Base-by-base conservation (phyloP, 345 rosid genomes). In the Arabis hirsuta region DNA sequence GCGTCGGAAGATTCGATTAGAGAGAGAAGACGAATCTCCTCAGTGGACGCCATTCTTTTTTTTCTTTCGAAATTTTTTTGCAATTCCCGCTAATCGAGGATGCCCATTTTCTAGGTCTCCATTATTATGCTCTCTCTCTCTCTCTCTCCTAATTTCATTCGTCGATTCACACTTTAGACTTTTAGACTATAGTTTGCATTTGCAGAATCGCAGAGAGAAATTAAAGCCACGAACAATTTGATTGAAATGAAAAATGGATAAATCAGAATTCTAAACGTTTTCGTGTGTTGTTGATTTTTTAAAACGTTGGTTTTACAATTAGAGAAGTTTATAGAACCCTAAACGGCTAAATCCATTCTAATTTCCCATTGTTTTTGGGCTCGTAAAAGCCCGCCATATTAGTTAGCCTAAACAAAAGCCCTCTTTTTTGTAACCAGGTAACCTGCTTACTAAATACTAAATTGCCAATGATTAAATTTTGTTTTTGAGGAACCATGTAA, bases 21-120 rank as follows among this genome's bases (percentile, higher is more conserved):
- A 41, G 82, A 76, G 77, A 86, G 85, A 53, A 78, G 81, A 20
- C 84, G 66, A 10, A 81, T 34, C 70, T 86, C 92, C 1, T 79
- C 64, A 16, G 27, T 39, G 20, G 96, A 55, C 62, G 86, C 81
- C 97, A 88, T 90, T 53, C 9, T n/a, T 45, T 32, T 16, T 56
- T 72, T 77, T 72, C 48, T 50, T 50, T 52, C 3, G 74, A 50
- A 27, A 12, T 8, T 34, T 3, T 10, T 14, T 55, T 31, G 43
- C 19, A 45, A 39, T 57, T 76, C 79, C 80, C 80, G 80, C 76
- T 76, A 64, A 57, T 41, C 0, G 61, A 63, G 29, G 7, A 46
- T 12, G 3, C 38, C 4, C 59, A 24, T 52, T 62, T 47, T 47
- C 58, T 65, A 73, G 72, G 58, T 65, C 66, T 65, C 14, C 64